phyloP scores from a whole-genome alignment of 352 stramenopile species.

The Phytophthora sojae region DNA sequence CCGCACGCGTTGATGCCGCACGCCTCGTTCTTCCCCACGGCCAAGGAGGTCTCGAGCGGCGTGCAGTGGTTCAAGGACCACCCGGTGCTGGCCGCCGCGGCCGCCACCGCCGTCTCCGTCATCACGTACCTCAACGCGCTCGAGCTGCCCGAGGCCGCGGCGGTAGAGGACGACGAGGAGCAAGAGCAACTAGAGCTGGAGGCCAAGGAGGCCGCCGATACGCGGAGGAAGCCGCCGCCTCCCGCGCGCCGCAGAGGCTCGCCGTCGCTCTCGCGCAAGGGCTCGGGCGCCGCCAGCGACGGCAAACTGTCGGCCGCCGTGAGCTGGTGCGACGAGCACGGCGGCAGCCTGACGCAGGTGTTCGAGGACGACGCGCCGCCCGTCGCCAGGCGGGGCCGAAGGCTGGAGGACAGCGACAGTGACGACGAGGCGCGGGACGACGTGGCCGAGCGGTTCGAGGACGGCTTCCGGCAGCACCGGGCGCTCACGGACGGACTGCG shows the following conservation, averaged over 20 bases:
- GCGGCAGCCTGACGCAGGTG: constrained; percentile 78
- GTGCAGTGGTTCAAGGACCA: constrained; percentile 90
- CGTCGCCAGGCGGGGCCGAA: background rate
- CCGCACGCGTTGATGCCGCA: constrained; percentile 36
- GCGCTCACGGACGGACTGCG: constrained; percentile 14
- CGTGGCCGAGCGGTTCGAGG: constrained; percentile 26
- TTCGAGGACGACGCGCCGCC: constrained; percentile 54
- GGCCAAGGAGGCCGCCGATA: constrained; percentile 4
- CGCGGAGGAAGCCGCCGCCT: constrained; percentile 1
- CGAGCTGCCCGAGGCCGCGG: constrained; percentile 33
- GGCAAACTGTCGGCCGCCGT: constrained; percentile 67
- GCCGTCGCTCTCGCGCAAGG: constrained; percentile 26
- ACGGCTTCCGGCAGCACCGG: constrained; percentile 26
- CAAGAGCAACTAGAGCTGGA: background rate
- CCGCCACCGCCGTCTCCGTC: constrained; percentile 82
- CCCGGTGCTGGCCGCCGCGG: constrained; percentile 77
- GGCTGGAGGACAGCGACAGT: constrained; percentile 40
- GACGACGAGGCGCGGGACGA: constrained; percentile 39
- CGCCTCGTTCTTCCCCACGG: constrained; percentile 86
- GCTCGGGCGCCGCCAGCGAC: constrained; percentile 34
- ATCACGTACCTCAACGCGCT: constrained; percentile 84
- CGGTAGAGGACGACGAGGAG: background rate
- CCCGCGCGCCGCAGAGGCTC: constrained; percentile 17
- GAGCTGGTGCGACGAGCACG: constrained; percentile 87
- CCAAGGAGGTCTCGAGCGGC: constrained; percentile 84